Base-by-base conservation (phyloP, 768 basidiomycete species). In the Calocera cornea region DNA sequence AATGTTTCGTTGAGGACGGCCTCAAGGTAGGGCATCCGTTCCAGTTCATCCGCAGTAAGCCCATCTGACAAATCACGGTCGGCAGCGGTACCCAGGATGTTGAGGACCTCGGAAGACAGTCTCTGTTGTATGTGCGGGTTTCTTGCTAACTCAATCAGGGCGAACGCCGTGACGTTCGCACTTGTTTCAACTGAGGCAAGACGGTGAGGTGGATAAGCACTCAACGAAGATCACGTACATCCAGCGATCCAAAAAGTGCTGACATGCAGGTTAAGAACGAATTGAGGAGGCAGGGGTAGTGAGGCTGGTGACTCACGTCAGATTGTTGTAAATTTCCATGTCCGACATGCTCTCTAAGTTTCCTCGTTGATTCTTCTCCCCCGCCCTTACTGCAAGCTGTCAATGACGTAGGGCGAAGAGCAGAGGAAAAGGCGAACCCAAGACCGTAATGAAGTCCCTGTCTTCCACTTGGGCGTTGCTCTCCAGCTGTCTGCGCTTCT, bases 31-130 rank as follows among this genome's bases (percentile, higher is more conserved):
- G 44, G 44, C 44, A 47, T 47, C 16, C 24, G 16, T 5, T 47
- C 44, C 24, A 47, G 19, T 7, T 8, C 3, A 47, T 47, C 24
- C 5, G 44, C 44, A 24, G 5, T 24, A 19, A 47, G 19, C 8
- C 44, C 44, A 19, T 47, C 44, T 7, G 44, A 5, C 16, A 47
- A 19, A 17, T 47, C 44, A 19, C 24, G 19, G 24, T 47, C 44
- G 8, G 44, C 44, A 3, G 44, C 8, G 19, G 44, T 8, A 47
- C 44, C 47, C n/a, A 72, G 73, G 41, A 72, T 65, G 1, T 68
- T 40, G 34, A 74, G 70, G 11, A 82, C 69, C 70, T 83, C 82
- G 7, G 77, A 74, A 24, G 79, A 78, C 0, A 83, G 76, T 22
- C 71, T 70, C 34, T 75, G 63, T 74, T 81, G 81, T 44, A 77